These are phyloP conservation scores for Typha latifolia DNA, from an alignment of 176 grass and related monocot species.

Conservation along the genomic window DNA sequence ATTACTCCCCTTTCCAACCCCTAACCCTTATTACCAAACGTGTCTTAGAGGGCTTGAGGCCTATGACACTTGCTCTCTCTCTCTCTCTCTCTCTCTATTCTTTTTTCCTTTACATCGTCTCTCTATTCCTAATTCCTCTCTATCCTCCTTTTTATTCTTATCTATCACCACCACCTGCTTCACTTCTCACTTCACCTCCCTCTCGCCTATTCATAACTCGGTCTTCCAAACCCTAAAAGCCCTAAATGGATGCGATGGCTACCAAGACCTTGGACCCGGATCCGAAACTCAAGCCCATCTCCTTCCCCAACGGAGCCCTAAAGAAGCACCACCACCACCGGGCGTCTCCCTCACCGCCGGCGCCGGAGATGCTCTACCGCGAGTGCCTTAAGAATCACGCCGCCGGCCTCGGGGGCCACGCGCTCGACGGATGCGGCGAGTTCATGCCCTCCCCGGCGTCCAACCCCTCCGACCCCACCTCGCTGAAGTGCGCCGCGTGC, in stretches of 20 bases:
- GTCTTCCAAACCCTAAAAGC: conserved; percentile 26
- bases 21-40: neutral
- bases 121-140: conserved; percentile 1
- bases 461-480: conserved; percentile 47
- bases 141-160: neutral
- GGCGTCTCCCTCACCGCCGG: neutral
- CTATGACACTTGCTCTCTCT: neutral
- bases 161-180: neutral
- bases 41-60: neutral
- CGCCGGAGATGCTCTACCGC: conserved; percentile 34
- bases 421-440: conserved; percentile 83
- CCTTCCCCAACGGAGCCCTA: conserved; percentile 75
- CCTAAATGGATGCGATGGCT: conserved; percentile 25
- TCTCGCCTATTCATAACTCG: neutral
- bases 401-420: conserved; percentile 72
- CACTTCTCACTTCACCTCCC: conserved; percentile 4
- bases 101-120: neutral
- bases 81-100: conserved; percentile 4
- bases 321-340: conserved; percentile 32
- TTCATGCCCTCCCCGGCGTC: conserved; percentile 59
- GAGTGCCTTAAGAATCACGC: conserved; percentile 99
- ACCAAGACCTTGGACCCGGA: conserved; percentile 25
- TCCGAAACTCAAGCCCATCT: conserved; percentile 18
- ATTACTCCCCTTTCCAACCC: no score
- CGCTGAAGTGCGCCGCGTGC: conserved; percentile 72